Evolutionary conservation across 352 stramenopile species (phyloP).

Genomic region (Pythium rishiriense): DNA sequence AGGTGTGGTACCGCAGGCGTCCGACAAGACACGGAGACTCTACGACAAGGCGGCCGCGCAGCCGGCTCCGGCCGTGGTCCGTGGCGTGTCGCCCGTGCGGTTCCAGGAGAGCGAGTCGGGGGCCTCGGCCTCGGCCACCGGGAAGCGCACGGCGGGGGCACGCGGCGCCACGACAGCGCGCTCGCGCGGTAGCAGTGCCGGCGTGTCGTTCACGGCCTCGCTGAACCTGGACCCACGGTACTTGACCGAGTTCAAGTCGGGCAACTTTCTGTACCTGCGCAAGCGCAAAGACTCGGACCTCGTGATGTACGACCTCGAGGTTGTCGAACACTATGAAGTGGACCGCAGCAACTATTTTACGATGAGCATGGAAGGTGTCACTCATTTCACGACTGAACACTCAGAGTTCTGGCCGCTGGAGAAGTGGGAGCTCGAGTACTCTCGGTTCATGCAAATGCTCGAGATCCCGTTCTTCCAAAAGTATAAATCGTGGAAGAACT

Average conservation of each 20-base stretch:
- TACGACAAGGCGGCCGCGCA: slow-evolving; percentile 22
- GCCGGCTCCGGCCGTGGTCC: not conserved
- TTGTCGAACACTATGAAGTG: slow-evolving; percentile 83
- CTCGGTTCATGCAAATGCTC: slow-evolving; percentile 90
- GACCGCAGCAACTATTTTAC: slow-evolving; percentile 91
- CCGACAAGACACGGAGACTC: slow-evolving; percentile 55
- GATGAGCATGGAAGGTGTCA: slow-evolving; percentile 91
- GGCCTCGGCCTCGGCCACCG: not conserved
- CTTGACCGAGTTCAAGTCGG: slow-evolving; percentile 69
- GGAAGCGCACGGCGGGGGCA: slow-evolving; percentile 8
- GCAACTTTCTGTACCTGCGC: slow-evolving; percentile 84
- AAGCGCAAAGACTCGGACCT: slow-evolving; percentile 64
- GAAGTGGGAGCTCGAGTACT: slow-evolving; percentile 93
- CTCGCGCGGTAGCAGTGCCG: not conserved
- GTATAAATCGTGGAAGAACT: slow-evolving; percentile 95
- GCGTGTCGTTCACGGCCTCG: slow-evolving; percentile 71
- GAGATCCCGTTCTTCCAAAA: slow-evolving; percentile 91
- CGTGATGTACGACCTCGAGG: slow-evolving; percentile 83
- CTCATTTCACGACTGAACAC: slow-evolving; percentile 87
- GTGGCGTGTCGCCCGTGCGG: slow-evolving; percentile 23
- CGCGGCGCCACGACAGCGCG: slow-evolving; percentile 3
- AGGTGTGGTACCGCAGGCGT: too few species aligned
- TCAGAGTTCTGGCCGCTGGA: slow-evolving; percentile 92
- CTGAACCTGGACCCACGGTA: slow-evolving; percentile 75
- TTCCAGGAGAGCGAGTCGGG: slow-evolving; percentile 1